phyloP scores from a whole-genome alignment of 208 protist species.

The Acanthamoeba castellanii region DNA sequence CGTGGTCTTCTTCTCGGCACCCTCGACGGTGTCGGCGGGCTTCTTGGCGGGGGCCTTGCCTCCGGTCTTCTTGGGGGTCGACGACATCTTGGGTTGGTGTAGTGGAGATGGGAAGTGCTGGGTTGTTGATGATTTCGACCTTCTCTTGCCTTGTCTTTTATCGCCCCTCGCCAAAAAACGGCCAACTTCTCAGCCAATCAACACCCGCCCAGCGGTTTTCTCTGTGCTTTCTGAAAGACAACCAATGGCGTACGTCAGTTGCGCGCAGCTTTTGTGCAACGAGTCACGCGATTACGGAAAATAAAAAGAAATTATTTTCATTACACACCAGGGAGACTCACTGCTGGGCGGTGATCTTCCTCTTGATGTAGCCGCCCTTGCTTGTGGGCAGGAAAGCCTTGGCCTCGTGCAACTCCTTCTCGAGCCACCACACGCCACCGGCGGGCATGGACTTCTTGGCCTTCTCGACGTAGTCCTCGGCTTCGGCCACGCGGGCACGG shows the following conservation, averaged over 20 bases:
- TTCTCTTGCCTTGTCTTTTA: too few relatives aligned
- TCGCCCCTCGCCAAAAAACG: not conserved
- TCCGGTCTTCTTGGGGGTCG: constrained; percentile 10
- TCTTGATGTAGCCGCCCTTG: constrained; percentile 75
- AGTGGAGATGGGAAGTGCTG: constrained; percentile 3
- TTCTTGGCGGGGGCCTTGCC: constrained; percentile 4
- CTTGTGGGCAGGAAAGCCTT: constrained; percentile 79
- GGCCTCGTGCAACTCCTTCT: constrained; percentile 76
- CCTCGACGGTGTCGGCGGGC: constrained; percentile 16
- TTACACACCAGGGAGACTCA: too few relatives aligned
- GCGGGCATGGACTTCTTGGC: constrained; percentile 48
- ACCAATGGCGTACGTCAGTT: not conserved
- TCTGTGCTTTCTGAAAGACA: not conserved
- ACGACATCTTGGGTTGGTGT: not conserved
- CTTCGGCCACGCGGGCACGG: not conserved
- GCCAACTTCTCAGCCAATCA: not conserved
- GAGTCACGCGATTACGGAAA: not conserved
- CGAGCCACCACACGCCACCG: constrained; percentile 79
- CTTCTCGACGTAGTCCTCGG: constrained; percentile 66
- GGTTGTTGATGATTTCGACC: constrained; percentile 46
- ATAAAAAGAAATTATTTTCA: not conserved
- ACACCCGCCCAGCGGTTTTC: not conserved
- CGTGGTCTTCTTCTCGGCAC: constrained; percentile 57
- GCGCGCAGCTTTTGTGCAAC: not conserved
- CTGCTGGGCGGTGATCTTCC: not conserved